Percentiles rank a stretch among this genome's conserved stretches.
Conservation (phyloP, 306 rosid species). For the Ormosia semicastrata region DNA sequence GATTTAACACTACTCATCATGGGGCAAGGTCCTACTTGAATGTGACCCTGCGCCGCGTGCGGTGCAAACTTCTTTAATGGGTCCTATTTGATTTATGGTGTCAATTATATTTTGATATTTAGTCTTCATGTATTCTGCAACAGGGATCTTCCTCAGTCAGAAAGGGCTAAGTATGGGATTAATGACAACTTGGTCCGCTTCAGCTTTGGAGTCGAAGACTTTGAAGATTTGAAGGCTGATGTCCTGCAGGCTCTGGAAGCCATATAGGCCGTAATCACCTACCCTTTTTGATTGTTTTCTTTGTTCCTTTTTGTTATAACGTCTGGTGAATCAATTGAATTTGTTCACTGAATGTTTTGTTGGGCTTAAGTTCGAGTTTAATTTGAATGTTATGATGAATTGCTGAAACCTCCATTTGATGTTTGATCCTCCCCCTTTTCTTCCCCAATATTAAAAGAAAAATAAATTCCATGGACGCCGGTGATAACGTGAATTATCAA, state of each 20-base stretch:
- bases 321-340: neutral
- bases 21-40: neutral
- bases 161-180: conserved; percentile 74
- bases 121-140: conserved; percentile 4
- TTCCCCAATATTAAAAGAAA: neutral
- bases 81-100: neutral
- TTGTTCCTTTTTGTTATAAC: neutral
- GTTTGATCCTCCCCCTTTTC: neutral
- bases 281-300: neutral
- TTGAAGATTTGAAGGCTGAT: conserved; percentile 67
- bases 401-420: conserved; percentile 1
- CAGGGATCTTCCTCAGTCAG: conserved; percentile 75
- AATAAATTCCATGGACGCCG: neutral
- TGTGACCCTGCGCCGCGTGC: neutral
- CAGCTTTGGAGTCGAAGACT: conserved; percentile 88
- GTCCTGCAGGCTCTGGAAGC: conserved; percentile 67
- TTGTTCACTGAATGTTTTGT: conserved; percentile 18
- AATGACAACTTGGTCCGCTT: conserved; percentile 75
- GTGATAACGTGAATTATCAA: neutral
- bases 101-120: neutral
- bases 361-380: neutral
- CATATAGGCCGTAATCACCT: conserved; percentile 36
- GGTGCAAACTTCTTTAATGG: neutral
- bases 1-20: neutral
- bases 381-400: neutral